Base-by-base conservation (phyloP, 2,329 filamentous ascomycete species). In the Seiridium unicorne region DNA sequence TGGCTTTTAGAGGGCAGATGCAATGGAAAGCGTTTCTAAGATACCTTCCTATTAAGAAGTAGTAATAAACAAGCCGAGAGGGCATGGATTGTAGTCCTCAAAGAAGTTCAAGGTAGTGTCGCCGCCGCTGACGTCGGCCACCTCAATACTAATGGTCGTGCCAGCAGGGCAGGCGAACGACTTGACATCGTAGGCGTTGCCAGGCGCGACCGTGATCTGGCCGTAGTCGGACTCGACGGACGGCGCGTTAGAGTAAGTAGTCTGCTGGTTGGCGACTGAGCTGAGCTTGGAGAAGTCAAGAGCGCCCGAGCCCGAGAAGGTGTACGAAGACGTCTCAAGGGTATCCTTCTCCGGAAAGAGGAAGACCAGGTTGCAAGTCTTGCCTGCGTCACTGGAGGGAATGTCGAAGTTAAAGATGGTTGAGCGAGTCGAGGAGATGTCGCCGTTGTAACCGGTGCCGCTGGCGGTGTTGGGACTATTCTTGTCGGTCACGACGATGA, bases 391-490 rank as follows among this genome's bases (percentile, higher is more conserved):
- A 6, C 76, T 66, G 66, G 85, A 79, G 1, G 83, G 84, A 49
- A 91, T 83, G 68, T 89, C 86, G 74, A 91, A 91, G 77, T 89
- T 89, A 82, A 88, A 90, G 68, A 90, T 82, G 11, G 83, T 82
- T 5, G 83, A 83, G 54, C 83, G 72, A 58, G 75, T 78, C n/a
- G 77, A 72, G 11, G 81, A 82, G 48, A 89, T 76, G 9, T 80
- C 79, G 58, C 85, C 86, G 63, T 83, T 81, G 74, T 77, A 83
- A 3, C 77, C 78, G 3, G 81, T 85, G 13, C 86, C 86, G 48
- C 74, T 73, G 0, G 82, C 76, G 3, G 73, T 78, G 69, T 81
- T 72, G 0, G 87, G 85, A 13, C 80, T 73, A 10, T 77, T 72
- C 3, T 79, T 81, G 73, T 86, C 79, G 63, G 89, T 73, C 3